phyloP scores from a whole-genome alignment of 148 eudicot species.

The Cornus controversa region DNA sequence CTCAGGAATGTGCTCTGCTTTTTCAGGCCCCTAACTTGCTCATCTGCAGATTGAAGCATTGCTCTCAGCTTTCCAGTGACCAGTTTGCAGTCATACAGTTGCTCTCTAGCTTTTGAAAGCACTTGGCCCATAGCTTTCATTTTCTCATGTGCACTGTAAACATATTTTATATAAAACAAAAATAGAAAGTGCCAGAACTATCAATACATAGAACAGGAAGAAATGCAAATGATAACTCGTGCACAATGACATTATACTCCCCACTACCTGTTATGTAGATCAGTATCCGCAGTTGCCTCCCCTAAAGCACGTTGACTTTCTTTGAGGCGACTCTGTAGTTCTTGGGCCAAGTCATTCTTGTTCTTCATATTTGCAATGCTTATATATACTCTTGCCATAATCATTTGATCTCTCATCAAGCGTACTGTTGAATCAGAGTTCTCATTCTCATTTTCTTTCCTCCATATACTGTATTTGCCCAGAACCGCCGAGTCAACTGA shows the following conservation, averaged over 20 bases:
- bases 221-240: background rate
- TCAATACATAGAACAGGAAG: background rate
- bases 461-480: conserved; percentile 95
- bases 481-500: conserved; percentile 92
- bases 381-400: conserved; percentile 92
- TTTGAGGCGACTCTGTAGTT: conserved; percentile 74
- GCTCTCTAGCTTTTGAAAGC: conserved; percentile 77
- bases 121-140: conserved; percentile 76
- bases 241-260: background rate
- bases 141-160: conserved; percentile 67
- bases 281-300: conserved; percentile 72
- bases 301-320: conserved; percentile 96
- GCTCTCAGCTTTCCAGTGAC: conserved; percentile 88
- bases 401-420: conserved; percentile 90
- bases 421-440: conserved; percentile 83
- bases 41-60: conserved; percentile 94
- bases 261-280: conserved; percentile 70
- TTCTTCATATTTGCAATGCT: conserved; percentile 82
- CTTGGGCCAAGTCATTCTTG: conserved; percentile 65
- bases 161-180: background rate
- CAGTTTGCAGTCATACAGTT: conserved; percentile 75
- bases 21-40: conserved; percentile 84
- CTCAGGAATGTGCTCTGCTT: conserved; percentile 92
- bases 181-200: background rate
- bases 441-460: conserved; percentile 87